Base-by-base conservation (phyloP, 208 protist species). In the Acanthamoeba culbertsoni region DNA sequence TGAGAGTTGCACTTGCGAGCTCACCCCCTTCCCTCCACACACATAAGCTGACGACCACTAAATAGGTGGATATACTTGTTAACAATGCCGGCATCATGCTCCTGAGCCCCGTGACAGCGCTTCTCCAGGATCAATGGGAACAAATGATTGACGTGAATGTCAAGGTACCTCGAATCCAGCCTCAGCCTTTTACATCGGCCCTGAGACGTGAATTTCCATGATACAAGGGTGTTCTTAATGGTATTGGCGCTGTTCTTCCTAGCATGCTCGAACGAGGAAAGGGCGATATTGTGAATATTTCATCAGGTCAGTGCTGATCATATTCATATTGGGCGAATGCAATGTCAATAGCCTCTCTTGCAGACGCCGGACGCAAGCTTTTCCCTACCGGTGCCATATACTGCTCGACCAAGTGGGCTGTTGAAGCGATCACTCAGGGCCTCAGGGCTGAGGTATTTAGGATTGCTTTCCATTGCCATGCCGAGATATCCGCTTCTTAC, bases 341-440 rank as follows among this genome's bases (percentile, higher is more conserved):
- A 20, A 37, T 55, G 26, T 84, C 73, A 31, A 82, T 35, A 42
- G 10, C 31, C 31, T 79, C 8, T 12, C 42, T 2, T 46, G 68
- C 73, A 84, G 73, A 84, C 51, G 73, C 73, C n/a, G 73, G 73
- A 0, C 73, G 73, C 73, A 84, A 84, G 73, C 73, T 84, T 28
- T 84, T 84, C 73, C 73, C 73, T 16, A 53, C 73, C 23, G 73
- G 73, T 31, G 46, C 73, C 7, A 55, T 84, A 10, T 84, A 84
- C 37, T 84, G 73, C 46, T 31, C 73, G 3, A 53, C 73, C 2
- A 84, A 84, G 73, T 84, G 73, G 73, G 73, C 73, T 5, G 73
- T 84, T 45, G 73, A 84, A 40, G 73, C 73, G 37, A 84, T 84
- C 73, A 84, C 73, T 12, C 73, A 84, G 73, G 73, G 73, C 14